Percentiles rank a stretch among this genome's conserved stretches.
Evolutionary conservation across 768 basidiomycete species (phyloP).

Genomic region (Mycena venus): DNA sequence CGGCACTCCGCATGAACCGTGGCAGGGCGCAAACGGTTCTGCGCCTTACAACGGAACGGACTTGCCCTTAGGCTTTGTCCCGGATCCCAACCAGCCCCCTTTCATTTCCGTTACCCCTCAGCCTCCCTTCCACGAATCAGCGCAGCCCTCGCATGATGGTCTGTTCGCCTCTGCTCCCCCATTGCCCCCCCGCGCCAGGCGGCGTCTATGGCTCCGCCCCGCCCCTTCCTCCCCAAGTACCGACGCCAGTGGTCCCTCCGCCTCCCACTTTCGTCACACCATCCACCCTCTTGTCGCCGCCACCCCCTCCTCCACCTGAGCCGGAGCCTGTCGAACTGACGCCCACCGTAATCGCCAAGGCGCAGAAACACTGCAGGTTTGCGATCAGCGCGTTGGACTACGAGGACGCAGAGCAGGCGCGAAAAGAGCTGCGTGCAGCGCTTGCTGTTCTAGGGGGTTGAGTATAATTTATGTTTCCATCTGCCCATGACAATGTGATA

Average conservation of each 20-base stretch:
- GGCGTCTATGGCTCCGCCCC: constrained; percentile 19
- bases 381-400: constrained; percentile 97
- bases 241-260: constrained; percentile 42
- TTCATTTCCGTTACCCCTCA: constrained; percentile 12
- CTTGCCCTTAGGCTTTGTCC: constrained; percentile 37
- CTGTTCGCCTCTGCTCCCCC: constrained; percentile 32
- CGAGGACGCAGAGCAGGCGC: constrained; percentile 91
- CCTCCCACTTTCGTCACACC: constrained; percentile 35
- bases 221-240: constrained; percentile 34
- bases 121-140: background rate
- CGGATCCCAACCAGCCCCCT: constrained; percentile 22
- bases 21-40: background rate
- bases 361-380: constrained; percentile 93
- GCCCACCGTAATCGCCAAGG: constrained; percentile 74
- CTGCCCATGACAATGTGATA: too few relatives aligned
- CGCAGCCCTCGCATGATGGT: constrained; percentile 11
- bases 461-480: constrained; percentile 25
- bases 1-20: constrained; percentile 20
- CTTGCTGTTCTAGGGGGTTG: constrained; percentile 74
- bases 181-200: constrained; percentile 19
- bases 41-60: background rate
- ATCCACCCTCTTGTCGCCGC: constrained; percentile 34
- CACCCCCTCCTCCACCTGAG: constrained; percentile 42
- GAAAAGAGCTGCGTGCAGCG: constrained; percentile 84
- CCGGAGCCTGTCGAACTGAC: constrained; percentile 62